Base-by-base conservation (phyloP, 2,329 filamentous ascomycete species). In the Lachnellula suecica region DNA sequence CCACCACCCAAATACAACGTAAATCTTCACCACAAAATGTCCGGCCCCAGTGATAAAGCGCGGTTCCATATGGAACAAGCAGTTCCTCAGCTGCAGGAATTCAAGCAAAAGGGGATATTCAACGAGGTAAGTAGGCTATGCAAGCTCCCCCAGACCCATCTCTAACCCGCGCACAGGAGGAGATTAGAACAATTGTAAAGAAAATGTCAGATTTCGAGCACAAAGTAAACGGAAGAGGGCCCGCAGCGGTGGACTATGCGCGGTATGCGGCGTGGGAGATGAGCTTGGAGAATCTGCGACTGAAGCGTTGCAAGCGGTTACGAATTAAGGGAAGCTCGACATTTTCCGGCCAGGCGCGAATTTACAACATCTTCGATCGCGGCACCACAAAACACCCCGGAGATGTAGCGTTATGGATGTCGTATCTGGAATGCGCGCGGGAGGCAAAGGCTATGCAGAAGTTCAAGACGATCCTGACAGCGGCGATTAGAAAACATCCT, bases 181-280 rank as follows among this genome's bases (percentile, higher is more conserved):
- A 99, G 71, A 96, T 99, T 68, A 82, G 84, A 57, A 87, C 87
- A 42, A 91, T 99, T 59, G 87, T 95, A 47, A 86, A 87, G 67
- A 96, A 94, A 71, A 86, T 94, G 63, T 96, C 91, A 66, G 89
- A 95, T 63, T 95, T 92, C 69, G 94, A 99, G 71, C 93, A 97
- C 73, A 88, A 85, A 52, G 83, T 97, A 61, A 89, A 96, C 56
- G 86, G 90, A 3, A 85, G 91, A 22, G 90, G 91, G 44, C 85
- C 86, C 55, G 82, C 82, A 38, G 82, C 92, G 0, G 73, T 81
- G 54, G 91, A 97, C 68, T 97, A 90, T 74, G 85, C 89, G 49
- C 82, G 85, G 61, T 99, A 97, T 74, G 87, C 88, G 42, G 83
- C 77, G 51, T 88, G 84, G 83, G 85, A 88, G 65, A 78, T 79